Evolutionary conservation across 208 protist species (phyloP).

Genomic region (Trypanosoma avium): DNA sequence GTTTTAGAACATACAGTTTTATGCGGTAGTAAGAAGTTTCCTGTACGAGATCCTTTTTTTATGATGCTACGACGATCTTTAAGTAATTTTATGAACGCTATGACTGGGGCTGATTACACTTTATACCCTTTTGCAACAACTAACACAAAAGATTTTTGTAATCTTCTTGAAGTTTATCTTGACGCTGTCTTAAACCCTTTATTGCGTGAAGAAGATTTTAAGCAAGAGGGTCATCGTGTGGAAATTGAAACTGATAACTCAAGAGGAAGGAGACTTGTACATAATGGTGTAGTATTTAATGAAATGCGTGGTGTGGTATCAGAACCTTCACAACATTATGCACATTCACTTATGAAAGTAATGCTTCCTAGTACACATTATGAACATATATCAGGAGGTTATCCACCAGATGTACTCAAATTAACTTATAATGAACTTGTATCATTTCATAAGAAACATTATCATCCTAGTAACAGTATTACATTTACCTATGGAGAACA

Average conservation of each 20-base stretch:
- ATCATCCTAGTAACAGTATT: slow-evolving; percentile 92
- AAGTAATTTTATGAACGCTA: slow-evolving; percentile 93
- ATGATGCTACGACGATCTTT: slow-evolving; percentile 91
- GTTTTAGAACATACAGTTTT: slow-evolving; percentile 97
- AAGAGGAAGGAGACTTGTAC: slow-evolving; percentile 37
- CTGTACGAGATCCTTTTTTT: slow-evolving; percentile 92
- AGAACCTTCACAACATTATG: slow-evolving; percentile 82
- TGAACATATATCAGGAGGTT: slow-evolving; percentile 86
- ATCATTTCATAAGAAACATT: slow-evolving; percentile 86
- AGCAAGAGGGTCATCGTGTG: slow-evolving; percentile 91
- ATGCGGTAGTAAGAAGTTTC: slow-evolving; percentile 96
- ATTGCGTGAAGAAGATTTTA: slow-evolving; percentile 89
- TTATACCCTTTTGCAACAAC: slow-evolving; percentile 93
- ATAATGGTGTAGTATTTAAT: slow-evolving; percentile 95
- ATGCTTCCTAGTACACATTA: slow-evolving; percentile 91
- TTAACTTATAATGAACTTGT: slow-evolving; percentile 89
- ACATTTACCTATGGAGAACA: slow-evolving; percentile 88
- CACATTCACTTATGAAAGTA: slow-evolving; percentile 55
- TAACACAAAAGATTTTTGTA: slow-evolving; percentile 91
- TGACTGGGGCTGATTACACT: slow-evolving; percentile 93
- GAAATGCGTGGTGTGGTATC: slow-evolving; percentile 94
- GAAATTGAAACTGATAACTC: slow-evolving; percentile 53
- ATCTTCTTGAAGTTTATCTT: slow-evolving; percentile 93
- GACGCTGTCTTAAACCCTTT: slow-evolving; percentile 92
- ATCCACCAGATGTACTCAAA: slow-evolving; percentile 83